Evolutionary conservation across 176 grass and related monocot species (phyloP).

Genomic region (Thalia dealbata): DNA sequence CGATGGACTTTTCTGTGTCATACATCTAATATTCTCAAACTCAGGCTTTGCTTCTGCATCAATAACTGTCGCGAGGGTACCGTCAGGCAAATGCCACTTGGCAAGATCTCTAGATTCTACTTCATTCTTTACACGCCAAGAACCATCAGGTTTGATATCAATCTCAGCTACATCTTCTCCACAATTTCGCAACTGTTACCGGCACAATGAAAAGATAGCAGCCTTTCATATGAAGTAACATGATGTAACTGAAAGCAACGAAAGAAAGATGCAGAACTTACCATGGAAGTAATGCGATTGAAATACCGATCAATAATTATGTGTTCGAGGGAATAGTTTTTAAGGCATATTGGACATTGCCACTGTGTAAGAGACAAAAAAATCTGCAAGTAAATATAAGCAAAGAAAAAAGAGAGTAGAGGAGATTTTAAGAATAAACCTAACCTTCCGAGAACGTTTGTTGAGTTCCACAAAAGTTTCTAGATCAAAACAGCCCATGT

Average conservation of each 20-base stretch:
- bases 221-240: constrained; percentile 4
- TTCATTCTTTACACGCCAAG: constrained; percentile 63
- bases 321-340: constrained; percentile 67
- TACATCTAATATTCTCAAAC: constrained; percentile 26
- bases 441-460: constrained; percentile 72
- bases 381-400: not conserved
- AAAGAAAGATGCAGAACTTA: constrained; percentile 27
- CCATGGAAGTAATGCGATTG: constrained; percentile 77
- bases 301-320: constrained; percentile 93
- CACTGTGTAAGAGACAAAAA: constrained; percentile 47
- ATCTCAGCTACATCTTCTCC: constrained; percentile 62
- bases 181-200: constrained; percentile 50
- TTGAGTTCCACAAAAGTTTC: constrained; percentile 89
- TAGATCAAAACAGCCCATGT: constrained; percentile 95
- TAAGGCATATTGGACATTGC: constrained; percentile 93
- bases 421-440: constrained; percentile 13
- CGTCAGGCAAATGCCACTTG: constrained; percentile 88
- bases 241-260: not conserved
- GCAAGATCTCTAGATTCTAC: constrained; percentile 40
- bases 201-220: constrained; percentile 32
- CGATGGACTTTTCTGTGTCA: constrained; percentile 33
- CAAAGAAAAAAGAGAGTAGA: constrained; percentile 2
- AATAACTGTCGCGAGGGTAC: constrained; percentile 37
- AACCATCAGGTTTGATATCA: constrained; percentile 77
- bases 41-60: constrained; percentile 19